Base-by-base conservation (phyloP, 2,329 filamentous ascomycete species). In the Penicillium concentricum region DNA sequence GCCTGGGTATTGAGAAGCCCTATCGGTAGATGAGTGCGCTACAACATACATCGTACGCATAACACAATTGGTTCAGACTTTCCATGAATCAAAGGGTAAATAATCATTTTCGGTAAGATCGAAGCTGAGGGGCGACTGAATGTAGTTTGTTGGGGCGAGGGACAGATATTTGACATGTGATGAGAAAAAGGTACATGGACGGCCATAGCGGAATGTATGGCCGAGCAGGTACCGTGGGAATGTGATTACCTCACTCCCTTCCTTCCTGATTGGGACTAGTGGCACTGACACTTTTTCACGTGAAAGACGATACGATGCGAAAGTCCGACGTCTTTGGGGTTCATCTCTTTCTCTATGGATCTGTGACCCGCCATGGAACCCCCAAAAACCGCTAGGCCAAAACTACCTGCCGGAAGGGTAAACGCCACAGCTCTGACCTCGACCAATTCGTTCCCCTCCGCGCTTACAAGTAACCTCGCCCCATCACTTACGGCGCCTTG, bases 281-380 rank as follows among this genome's bases (percentile, higher is more conserved):
- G 41, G 22, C 24, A n/a, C 24, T 55, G 53, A 45, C 53, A 51
- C 52, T 34, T 56, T 45, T 56, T 56, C 54, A 56, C 54, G 54
- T 56, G 54, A 56, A 55, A 55, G 52, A 37, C 42, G 24, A 49
- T 37, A 44, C 20, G 28, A 50, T 54, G 49, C 38, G 51, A 54
- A 54, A 48, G 35, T 41, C 51, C 51, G 51, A 54, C 37, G 9
- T 18, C 26, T 35, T 24, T 49, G 44, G 35, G 43, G 42, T 49
- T 45, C 24, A 37, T 15, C 18, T 34, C 47, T 43, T 30, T 49
- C 42, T 43, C 22, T n/a, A 59, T 45, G 47, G 43, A 52, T 43
- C 24, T n/a, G n/a, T 41, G 41, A 51, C 56, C 56, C 55, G 51
- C 47, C 48, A 60, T 60, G 58, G 56, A 60, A 48, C 47, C 49